Conservation (phyloP, 164 flowering plant species). For the Stephania cephalantha region DNA sequence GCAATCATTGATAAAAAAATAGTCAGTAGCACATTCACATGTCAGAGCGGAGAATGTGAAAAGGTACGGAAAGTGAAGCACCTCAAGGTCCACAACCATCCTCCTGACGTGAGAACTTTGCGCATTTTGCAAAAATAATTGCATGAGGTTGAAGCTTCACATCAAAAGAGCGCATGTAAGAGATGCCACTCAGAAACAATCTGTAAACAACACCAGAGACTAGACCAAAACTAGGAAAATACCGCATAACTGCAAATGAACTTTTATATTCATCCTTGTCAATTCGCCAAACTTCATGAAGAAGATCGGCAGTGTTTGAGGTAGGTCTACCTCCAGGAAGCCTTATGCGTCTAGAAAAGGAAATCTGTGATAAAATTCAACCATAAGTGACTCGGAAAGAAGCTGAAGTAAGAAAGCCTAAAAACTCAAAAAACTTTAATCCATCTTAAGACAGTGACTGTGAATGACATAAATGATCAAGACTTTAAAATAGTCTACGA, state of each 20-base stretch:
- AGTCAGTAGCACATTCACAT: not conserved
- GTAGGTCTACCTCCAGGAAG: slow-evolving; percentile 55
- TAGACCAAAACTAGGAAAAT: slow-evolving; percentile 1
- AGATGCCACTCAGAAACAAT: not conserved
- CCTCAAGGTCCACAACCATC: slow-evolving; percentile 91
- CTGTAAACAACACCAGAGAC: not conserved
- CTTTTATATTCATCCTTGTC: slow-evolving; percentile 78
- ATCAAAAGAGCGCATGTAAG: slow-evolving; percentile 14
- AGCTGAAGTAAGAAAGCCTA: not conserved
- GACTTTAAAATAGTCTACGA: not conserved
- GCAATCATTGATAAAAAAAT: slow-evolving; percentile 5
- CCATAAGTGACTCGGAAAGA: not conserved
- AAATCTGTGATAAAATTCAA: slow-evolving; percentile 38
- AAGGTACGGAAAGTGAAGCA: slow-evolving; percentile 19
- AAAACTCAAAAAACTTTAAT: not conserved
- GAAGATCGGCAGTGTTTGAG: slow-evolving; percentile 40
- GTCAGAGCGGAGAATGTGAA: not conserved
- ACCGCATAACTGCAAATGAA: slow-evolving; percentile 87
- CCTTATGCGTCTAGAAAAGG: slow-evolving; percentile 67
- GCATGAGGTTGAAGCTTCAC: slow-evolving; percentile 81
- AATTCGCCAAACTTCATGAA: slow-evolving; percentile 61
- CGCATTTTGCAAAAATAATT: slow-evolving; percentile 54
- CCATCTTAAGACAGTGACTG: not conserved
- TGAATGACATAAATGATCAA: not conserved
- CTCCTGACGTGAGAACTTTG: slow-evolving; percentile 62